Conservation (phyloP, 352 stramenopile species). For the Phytophthora foliorum region DNA sequence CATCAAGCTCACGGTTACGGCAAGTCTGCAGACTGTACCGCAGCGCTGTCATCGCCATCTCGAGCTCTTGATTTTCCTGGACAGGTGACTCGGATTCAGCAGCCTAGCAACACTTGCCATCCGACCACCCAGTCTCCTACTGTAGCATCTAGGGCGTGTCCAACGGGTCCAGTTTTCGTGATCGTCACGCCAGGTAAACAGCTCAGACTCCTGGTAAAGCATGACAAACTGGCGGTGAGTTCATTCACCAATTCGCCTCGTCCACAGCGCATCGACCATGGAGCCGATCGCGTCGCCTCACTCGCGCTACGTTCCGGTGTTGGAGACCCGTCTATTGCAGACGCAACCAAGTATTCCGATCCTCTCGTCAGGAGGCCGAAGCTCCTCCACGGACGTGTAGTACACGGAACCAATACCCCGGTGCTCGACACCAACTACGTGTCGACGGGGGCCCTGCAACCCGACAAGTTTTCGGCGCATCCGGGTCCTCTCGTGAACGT, state of each 20-base stretch:
- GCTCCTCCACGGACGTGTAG: background rate
- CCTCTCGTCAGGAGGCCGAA: background rate
- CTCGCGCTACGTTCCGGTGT: background rate
- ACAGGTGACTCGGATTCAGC: background rate
- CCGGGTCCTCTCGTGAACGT: slow-evolving; percentile 7
- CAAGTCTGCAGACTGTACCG: no score
- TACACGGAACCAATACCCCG: background rate
- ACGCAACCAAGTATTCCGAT: background rate
- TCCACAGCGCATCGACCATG: background rate
- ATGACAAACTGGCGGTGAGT: background rate
- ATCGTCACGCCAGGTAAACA: background rate
- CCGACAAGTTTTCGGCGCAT: background rate
- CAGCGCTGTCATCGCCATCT: background rate
- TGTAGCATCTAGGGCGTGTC: background rate
- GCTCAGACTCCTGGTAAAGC: no score
- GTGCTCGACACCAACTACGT: background rate
- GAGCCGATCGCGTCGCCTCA: background rate
- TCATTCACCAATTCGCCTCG: background rate
- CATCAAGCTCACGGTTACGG: background rate
- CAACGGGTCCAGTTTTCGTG: background rate
- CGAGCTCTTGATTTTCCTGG: background rate
- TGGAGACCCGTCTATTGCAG: background rate
- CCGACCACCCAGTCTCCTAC: background rate
- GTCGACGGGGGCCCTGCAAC: background rate
- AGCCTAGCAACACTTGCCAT: background rate